Base-by-base conservation (phyloP, 306 rosid genomes). In the Carpinus viminea region DNA sequence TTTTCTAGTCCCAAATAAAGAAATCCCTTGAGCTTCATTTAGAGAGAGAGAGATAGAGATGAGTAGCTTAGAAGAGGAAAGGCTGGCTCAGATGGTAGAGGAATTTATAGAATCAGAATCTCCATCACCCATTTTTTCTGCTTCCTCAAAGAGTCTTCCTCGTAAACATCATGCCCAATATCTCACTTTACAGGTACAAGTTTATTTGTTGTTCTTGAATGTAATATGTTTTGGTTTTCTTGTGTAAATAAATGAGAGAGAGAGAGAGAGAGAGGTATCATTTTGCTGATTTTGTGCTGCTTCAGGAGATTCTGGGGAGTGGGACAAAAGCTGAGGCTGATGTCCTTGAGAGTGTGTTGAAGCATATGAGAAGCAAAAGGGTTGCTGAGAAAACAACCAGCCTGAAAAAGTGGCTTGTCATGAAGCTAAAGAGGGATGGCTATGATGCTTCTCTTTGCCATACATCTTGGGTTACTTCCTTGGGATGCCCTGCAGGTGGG, bases 81-180 rank as follows among this genome's bases (percentile, higher is more conserved):
- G 65, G 8, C 83, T 92, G 18, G 84, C 78, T 55, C 76, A 78
- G 68, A 90, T 92, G 97, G 92, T 92, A 36, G 86, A 84, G 78
- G 97, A 90, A 72, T 92, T 92, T 73, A 90, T 92, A 24, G 97
- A 92, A 74, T 92, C 91, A 1, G 89, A 88, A 69, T 54, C 92
- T 26, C 48, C 87, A 2, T 57, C 88, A 17, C 21, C 82, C 18
- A 60, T 77, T n/a, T 77, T 1, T 59, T 74, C 84, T 75, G 47
- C 83, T 79, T 79, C 89, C 72, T 79, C 86, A 28, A 79, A 77
- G 15, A 79, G 74, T 73, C 83, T 73, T 70, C 62, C 89, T 60
- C 74, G 80, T 5, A 52, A 11, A 31, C 84, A 84, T 76, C 78
- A 41, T 77, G 73, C 83, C 81, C 85, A 84, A 18, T 73, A 75